Percentiles rank a stretch among this genome's conserved stretches.
These are phyloP conservation scores for Pichia sp. DNA, from an alignment of 1,139 yeast species.

Conservation along the genomic window DNA sequence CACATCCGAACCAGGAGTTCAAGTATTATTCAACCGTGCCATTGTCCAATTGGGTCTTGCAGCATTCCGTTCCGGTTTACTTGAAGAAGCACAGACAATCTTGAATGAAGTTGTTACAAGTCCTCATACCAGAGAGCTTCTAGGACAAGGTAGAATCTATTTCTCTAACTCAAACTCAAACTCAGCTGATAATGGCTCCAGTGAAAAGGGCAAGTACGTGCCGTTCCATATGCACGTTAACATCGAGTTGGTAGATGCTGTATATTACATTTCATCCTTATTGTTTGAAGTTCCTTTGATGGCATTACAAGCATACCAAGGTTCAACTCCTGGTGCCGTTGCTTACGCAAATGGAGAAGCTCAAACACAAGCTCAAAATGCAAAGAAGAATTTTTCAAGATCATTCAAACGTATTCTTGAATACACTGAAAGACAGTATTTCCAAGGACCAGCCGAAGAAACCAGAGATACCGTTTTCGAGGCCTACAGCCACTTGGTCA, in stretches of 20 bases:
- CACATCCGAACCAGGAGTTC: constrained; percentile 78
- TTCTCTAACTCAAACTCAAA: constrained; percentile 41
- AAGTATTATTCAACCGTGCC: constrained; percentile 91
- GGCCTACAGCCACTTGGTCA: constrained; percentile 85
- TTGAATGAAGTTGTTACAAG: constrained; percentile 87
- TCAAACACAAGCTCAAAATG: constrained; percentile 26
- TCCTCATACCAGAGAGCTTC: constrained; percentile 81
- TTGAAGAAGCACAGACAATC: constrained; percentile 82
- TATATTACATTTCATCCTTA: constrained; percentile 84
- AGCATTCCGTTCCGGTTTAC: constrained; percentile 88
- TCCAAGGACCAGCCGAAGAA: constrained; percentile 97
- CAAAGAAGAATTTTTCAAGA: constrained; percentile 41
- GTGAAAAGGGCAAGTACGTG: constrained; percentile 75
- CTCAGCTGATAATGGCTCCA: constrained; percentile 19
- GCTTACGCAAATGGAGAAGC: constrained; percentile 39
- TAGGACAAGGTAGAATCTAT: constrained; percentile 88
- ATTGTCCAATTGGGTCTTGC: constrained; percentile 93
- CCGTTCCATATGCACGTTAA: constrained; percentile 99
- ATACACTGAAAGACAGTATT: constrained; percentile 89
- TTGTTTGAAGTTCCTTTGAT: constrained; percentile 89
- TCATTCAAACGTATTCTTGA: constrained; percentile 91
- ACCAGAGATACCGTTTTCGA: constrained; percentile 91
- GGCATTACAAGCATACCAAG: constrained; percentile 36
- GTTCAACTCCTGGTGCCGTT: constrained; percentile 35
- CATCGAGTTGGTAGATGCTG: constrained; percentile 90